Percentiles rank a stretch among this genome's conserved stretches.
Evolutionary conservation across 192 early-diverging fungal species (phyloP).

Genomic region (Cetraspora pellucida): DNA sequence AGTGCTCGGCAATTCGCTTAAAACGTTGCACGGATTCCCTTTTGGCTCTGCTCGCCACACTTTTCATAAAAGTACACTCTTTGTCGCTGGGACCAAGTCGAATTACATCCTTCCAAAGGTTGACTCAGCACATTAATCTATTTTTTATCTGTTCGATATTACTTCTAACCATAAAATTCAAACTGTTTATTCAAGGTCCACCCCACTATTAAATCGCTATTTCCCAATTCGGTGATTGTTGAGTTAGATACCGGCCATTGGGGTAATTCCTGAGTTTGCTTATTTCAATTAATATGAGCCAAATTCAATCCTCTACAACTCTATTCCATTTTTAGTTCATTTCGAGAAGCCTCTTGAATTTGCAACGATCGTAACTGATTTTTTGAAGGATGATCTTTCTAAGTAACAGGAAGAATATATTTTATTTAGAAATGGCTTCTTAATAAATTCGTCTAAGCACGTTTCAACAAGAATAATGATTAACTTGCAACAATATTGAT

Average conservation of each 20-base stretch:
- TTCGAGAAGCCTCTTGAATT: slow-evolving; percentile 73
- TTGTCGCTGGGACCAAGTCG: slow-evolving; percentile 76
- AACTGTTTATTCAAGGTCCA: slow-evolving; percentile 38
- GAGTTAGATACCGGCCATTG: slow-evolving; percentile 89
- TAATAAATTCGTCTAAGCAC: background rate
- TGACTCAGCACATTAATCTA: background rate
- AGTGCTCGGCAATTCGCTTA: slow-evolving; percentile 61
- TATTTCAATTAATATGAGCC: background rate
- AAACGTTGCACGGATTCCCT: slow-evolving; percentile 56
- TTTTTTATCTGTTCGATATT: background rate
- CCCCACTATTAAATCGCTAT: slow-evolving; percentile 63
- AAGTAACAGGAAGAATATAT: too few relatives aligned
- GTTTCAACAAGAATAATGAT: too few relatives aligned
- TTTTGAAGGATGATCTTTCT: slow-evolving; percentile 29
- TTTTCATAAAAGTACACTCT: slow-evolving; percentile 71
- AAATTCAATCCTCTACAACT: background rate
- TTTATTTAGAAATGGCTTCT: too few relatives aligned
- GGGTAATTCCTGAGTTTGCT: slow-evolving; percentile 53
- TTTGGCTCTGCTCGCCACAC: slow-evolving; percentile 37
- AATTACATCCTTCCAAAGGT: slow-evolving; percentile 65
- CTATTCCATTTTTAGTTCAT: slow-evolving; percentile 54
- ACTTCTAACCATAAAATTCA: background rate
- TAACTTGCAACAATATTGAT: too few relatives aligned
- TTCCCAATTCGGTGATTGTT: slow-evolving; percentile 69
- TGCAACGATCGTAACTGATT: slow-evolving; percentile 54